Conservation (phyloP, 352 stramenopile genomes). For the Phytophthora syringae region DNA sequence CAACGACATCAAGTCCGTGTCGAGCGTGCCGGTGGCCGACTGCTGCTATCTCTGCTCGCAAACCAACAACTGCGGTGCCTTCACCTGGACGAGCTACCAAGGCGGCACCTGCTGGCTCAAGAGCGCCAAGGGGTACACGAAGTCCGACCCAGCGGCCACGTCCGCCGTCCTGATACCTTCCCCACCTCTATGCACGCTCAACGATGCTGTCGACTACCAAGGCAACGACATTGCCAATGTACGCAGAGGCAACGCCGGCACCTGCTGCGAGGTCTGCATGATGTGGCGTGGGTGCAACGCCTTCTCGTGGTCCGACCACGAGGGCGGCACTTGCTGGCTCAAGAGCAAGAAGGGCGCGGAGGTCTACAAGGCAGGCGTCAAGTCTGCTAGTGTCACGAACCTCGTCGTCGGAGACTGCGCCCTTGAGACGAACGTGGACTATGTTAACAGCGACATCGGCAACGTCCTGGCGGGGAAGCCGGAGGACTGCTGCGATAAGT, state of each 20-base stretch:
- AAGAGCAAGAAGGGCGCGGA: constrained; percentile 9
- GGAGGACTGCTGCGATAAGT: constrained; percentile 39
- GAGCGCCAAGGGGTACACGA: constrained; percentile 31
- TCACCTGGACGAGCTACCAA: constrained; percentile 33
- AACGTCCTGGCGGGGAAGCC: constrained; percentile 21
- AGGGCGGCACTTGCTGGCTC: constrained; percentile 33
- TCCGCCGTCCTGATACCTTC: too few species aligned
- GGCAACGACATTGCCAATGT: constrained; percentile 46
- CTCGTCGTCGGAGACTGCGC: constrained; percentile 11
- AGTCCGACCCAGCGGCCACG: constrained; percentile 9
- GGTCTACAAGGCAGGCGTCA: constrained; percentile 14
- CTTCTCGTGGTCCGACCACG: constrained; percentile 27
- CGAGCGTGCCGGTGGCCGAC: constrained; percentile 13
- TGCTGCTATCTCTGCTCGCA: constrained; percentile 40
- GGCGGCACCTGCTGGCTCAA: constrained; percentile 42
- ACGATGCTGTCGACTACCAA: too few species aligned
- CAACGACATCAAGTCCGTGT: constrained; percentile 45
- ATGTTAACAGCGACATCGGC: constrained; percentile 39
- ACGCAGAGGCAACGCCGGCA: constrained; percentile 12
- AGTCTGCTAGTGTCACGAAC: constrained; percentile 34
- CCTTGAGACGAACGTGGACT: constrained; percentile 37
- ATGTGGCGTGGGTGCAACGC: constrained; percentile 31
- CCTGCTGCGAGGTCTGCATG: constrained; percentile 37
- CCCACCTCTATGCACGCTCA: too few species aligned
- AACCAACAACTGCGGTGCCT: constrained; percentile 22